Percentiles rank a stretch among this genome's conserved stretches.
Conservation (phyloP, 78 protist genomes). For the Polysphondylium violaceum region DNA sequence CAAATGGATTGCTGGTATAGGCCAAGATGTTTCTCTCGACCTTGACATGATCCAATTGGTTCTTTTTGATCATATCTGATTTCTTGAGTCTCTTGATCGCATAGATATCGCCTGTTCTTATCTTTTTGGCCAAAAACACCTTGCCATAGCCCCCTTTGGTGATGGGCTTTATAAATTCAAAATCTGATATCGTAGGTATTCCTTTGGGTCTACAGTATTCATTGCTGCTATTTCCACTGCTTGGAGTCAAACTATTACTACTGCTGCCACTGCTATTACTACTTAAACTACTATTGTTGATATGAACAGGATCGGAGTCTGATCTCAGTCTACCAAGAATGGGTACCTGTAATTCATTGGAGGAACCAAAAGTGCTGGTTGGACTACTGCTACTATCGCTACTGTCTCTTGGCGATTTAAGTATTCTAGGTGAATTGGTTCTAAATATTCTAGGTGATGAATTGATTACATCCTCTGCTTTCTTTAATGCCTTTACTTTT, state of each 20-base stretch:
- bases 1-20: slow-evolving; percentile 64
- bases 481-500: slow-evolving; percentile 48
- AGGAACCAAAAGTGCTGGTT: not conserved
- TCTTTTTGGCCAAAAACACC: slow-evolving; percentile 88
- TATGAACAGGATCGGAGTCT: slow-evolving; percentile 69
- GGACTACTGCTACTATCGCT: not conserved
- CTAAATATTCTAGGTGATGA: slow-evolving; percentile 73
- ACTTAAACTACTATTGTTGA: not conserved
- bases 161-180: slow-evolving; percentile 75
- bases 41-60: slow-evolving; percentile 80
- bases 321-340: slow-evolving; percentile 49
- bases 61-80: slow-evolving; percentile 74
- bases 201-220: slow-evolving; percentile 42
- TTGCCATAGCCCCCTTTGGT: slow-evolving; percentile 84
- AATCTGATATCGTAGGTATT: slow-evolving; percentile 81
- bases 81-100: slow-evolving; percentile 95
- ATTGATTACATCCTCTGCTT: slow-evolving; percentile 72
- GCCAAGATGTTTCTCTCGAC: slow-evolving; percentile 80
- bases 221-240: not conserved
- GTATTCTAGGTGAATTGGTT: slow-evolving; percentile 50
- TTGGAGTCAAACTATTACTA: not conserved
- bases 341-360: not conserved
- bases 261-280: not conserved
- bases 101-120: slow-evolving; percentile 83
- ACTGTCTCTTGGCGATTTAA: slow-evolving; percentile 34